Evolutionary conservation across 73 alveolate species (phyloP), one percentile per base, ranked within the genome.

Genomic region (Paramecium sexaurelia): DNA sequence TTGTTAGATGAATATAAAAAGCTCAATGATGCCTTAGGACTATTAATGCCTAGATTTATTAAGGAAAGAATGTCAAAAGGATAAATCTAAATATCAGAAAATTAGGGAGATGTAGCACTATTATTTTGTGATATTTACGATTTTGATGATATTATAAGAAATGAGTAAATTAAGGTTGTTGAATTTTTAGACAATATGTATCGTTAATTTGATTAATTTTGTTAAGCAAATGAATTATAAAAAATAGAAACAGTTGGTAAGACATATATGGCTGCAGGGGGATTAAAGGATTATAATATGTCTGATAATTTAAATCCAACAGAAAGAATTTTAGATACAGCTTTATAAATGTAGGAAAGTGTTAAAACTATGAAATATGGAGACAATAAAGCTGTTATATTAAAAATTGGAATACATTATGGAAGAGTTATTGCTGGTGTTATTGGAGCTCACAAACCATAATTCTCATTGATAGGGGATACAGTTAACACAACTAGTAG

Each of bases 371-470:
- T 89, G 55, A 43, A 55, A 27, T 93, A 67, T 32, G 90, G 88
- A 45, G 56, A 91, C 15, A 93, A 93, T 20, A 55, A 55, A 88
- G 93, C 78, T 85, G 91, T 37, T 92, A 55, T 85, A 33, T 98
- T 98, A 32, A 98, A 97, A 94, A 98, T 98, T 22, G 99, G 99
- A n/a, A 97, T 98, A 40, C 98, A 98, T 87, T 96, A 95, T 87
- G 99, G 99, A 9, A 92, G 95, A 75, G 99, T 98, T 6, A 96
- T 97, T 55, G 97, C 99, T 7, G 99, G 99, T 7, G 99, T 98
- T 47, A 98, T 98, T 0, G 99, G 99, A 0, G 98, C 97, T 17
- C 99, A 96, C 68, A 98, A 98, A 55, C 99, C 99, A 5, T 95
- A 98, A 89, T 98, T 98, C 92, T 95, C 99, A 9, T 93, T 98